Conservation (phyloP, 1,284 basidiomycete species). For the Cerioporus squamosus region DNA sequence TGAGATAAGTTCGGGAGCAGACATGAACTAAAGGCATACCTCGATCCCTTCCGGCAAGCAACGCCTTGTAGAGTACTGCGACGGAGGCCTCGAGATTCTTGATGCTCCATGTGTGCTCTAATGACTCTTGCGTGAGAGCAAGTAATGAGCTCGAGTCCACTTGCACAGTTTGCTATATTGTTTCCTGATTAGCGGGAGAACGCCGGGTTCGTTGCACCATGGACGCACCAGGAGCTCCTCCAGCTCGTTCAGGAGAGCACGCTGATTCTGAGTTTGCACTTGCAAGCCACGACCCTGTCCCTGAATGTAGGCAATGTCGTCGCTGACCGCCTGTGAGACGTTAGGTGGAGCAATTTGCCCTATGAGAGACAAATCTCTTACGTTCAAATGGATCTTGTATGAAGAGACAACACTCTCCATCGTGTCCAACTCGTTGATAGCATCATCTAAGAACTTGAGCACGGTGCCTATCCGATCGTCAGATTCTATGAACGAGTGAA, state of each 20-base stretch:
- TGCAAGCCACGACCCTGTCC: slow-evolving; percentile 96
- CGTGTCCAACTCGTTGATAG: slow-evolving; percentile 82
- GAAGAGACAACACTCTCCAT: slow-evolving; percentile 88
- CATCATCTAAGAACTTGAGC: slow-evolving; percentile 87
- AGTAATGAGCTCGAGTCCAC: slow-evolving; percentile 81
- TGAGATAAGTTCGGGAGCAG: neutral
- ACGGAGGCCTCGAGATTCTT: slow-evolving; percentile 82
- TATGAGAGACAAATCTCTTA: slow-evolving; percentile 45
- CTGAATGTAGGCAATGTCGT: slow-evolving; percentile 97
- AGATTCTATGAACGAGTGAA: slow-evolving; percentile 95
- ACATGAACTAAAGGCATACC: slow-evolving; percentile 46
- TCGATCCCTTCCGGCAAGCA: slow-evolving; percentile 89
- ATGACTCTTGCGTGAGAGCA: slow-evolving; percentile 83
- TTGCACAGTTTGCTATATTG: slow-evolving; percentile 87
- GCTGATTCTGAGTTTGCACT: slow-evolving; percentile 97
- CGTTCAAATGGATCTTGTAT: slow-evolving; percentile 94
- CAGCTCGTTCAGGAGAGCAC: slow-evolving; percentile 79
- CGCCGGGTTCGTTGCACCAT: neutral
- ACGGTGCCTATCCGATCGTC: slow-evolving; percentile 89
- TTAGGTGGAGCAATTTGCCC: slow-evolving; percentile 6
- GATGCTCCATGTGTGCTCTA: slow-evolving; percentile 81
- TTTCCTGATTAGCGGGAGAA: neutral
- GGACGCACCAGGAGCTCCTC: slow-evolving; percentile 79
- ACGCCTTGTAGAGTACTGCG: slow-evolving; percentile 92
- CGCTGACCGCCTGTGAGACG: slow-evolving; percentile 77